phyloP scores from a whole-genome alignment of 192 early-diverging fungal species.

The Coemansia sp. region DNA sequence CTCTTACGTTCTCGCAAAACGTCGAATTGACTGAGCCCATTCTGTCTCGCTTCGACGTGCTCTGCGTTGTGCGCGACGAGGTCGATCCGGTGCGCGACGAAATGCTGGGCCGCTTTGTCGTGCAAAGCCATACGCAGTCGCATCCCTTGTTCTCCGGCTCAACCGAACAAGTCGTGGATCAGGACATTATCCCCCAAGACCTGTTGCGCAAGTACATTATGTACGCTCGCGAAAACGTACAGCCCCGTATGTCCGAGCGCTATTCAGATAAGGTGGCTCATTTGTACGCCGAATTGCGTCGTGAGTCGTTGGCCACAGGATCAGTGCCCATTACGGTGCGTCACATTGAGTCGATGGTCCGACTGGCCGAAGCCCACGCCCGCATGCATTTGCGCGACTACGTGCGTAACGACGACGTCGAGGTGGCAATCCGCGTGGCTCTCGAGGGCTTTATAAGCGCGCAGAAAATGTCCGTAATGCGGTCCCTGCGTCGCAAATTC shows the following conservation, averaged over 20 bases:
- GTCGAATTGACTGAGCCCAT: slow-evolving; percentile 99
- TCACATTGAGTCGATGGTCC: slow-evolving; percentile 84
- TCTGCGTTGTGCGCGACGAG: slow-evolving; percentile 93
- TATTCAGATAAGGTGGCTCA: slow-evolving; percentile 86
- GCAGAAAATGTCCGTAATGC: slow-evolving; percentile 92
- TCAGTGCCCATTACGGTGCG: slow-evolving; percentile 87
- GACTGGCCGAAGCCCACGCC: slow-evolving; percentile 85
- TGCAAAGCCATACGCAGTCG: slow-evolving; percentile 86
- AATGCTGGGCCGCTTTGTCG: slow-evolving; percentile 88
- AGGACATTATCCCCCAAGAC: slow-evolving; percentile 71
- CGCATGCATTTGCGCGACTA: slow-evolving; percentile 94
- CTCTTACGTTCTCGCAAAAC: slow-evolving; percentile 91
- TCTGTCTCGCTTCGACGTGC: slow-evolving; percentile 94
- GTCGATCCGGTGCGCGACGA: slow-evolving; percentile 91
- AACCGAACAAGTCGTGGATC: slow-evolving; percentile 35
- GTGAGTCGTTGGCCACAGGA: slow-evolving; percentile 77
- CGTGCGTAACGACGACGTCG: slow-evolving; percentile 87
- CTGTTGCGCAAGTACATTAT: slow-evolving; percentile 85
- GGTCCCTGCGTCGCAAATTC: slow-evolving; percentile 77
- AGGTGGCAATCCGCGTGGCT: slow-evolving; percentile 87
- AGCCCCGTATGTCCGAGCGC: slow-evolving; percentile 78
- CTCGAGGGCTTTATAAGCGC: slow-evolving; percentile 88
- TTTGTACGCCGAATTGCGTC: slow-evolving; percentile 88
- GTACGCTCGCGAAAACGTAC: slow-evolving; percentile 76
- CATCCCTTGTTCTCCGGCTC: slow-evolving; percentile 67